phyloP scores from a whole-genome alignment of 768 basidiomycete genomes.

The Russula olivacea region DNA sequence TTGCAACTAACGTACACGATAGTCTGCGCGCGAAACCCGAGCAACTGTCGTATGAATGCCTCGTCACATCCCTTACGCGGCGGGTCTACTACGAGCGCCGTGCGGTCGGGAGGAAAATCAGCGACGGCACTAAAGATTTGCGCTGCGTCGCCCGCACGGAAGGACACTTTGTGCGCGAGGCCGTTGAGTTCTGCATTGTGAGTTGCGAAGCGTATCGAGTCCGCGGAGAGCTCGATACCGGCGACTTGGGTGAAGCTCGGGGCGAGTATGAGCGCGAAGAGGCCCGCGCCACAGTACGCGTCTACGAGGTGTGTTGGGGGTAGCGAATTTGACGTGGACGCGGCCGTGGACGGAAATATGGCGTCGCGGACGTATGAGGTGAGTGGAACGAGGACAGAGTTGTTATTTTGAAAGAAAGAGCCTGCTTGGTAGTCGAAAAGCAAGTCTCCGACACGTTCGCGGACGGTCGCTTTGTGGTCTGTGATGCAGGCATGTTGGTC shows the following conservation, averaged over 20 bases:
- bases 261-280: constrained; percentile 82
- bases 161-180: constrained; percentile 51
- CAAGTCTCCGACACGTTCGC: constrained; percentile 76
- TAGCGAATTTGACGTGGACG: constrained; percentile 11
- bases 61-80: constrained; percentile 93
- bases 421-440: constrained; percentile 82
- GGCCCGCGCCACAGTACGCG: constrained; percentile 86
- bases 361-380: constrained; percentile 77
- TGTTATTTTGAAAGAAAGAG: constrained; percentile 99
- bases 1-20: constrained; percentile 94
- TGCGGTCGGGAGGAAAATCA: constrained; percentile 57
- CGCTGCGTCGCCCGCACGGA: constrained; percentile 78
- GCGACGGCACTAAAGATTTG: constrained; percentile 70
- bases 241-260: constrained; percentile 67
- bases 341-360: constrained; percentile 42
- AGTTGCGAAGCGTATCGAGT: constrained; percentile 63
- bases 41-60: constrained; percentile 67
- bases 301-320: constrained; percentile 85
- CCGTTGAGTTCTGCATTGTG: constrained; percentile 61
- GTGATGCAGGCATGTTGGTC: constrained; percentile 75
- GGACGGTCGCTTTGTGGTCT: constrained; percentile 70
- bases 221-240: constrained; percentile 80
- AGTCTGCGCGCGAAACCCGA: constrained; percentile 57
- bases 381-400: constrained; percentile 78
- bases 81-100: constrained; percentile 80